Base-by-base conservation (phyloP, 371 early-diverging fungal genomes). In the Mucor mucedo region DNA sequence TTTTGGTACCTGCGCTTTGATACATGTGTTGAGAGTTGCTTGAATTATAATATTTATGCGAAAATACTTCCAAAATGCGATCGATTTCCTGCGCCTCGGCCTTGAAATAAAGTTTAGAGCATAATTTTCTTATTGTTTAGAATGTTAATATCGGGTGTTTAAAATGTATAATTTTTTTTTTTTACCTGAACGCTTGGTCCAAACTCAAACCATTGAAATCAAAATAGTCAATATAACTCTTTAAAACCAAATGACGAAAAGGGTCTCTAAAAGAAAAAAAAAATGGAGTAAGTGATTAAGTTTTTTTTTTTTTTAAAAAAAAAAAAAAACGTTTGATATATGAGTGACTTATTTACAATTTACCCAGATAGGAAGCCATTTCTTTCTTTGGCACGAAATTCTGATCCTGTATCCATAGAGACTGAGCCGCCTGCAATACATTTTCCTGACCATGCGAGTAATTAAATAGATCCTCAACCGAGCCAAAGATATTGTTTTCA, bases 61-160 rank as follows among this genome's bases (percentile, higher is more conserved):
- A 82, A 75, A 96, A 90, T 42, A 77, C 88, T 50, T 86, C 85
- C 48, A 96, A 67, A 44, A 95, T 87, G 5, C 96, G 84, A 74
- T 94, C 95, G 38, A 95, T 88, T 55, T 89, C 86, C 71, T 95
- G 95, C 8, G 95, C 86, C 73, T 96, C 96, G 16, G 92, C 95
- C 44, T 87, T 89, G 56, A 95, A 75, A 41, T 84, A 82, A 1
- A 93, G 72, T 30, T 89, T 86, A 35, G 78, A 72, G 62, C 92
- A 91, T 49, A 94, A 66, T 28, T 67, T 76, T 48, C 72, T 72
- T 4, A 21, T 32, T 29, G 16, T 41, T 13, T 38, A 2, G 27
- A 5, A 8, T 21, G 16, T 50, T 32, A 44, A 29, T 6, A 6
- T 35, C 35, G 8, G 35, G 35, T 4, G 4, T 35, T 6, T 4